phyloP scores from a whole-genome alignment of 371 early-diverging fungal species.

The Batkoa obscura region DNA sequence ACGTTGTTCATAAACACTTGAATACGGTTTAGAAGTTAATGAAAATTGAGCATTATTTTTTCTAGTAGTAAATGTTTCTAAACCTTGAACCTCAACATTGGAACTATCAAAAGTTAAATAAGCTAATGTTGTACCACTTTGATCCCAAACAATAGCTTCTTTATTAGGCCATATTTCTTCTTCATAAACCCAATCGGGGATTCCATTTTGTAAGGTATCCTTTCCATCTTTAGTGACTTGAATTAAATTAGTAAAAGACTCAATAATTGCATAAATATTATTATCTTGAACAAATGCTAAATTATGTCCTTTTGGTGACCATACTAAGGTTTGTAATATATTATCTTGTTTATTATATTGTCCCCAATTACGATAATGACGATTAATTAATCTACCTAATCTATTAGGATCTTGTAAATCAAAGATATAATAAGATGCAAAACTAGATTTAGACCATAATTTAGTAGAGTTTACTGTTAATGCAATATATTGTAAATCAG shows the following conservation, averaged over 20 bases:
- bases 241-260: background rate
- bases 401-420: background rate
- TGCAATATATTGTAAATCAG: background rate
- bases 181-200: background rate
- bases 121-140: background rate
- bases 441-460: background rate
- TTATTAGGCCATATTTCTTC: background rate
- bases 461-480: background rate
- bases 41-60: background rate
- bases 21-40: background rate
- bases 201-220: background rate
- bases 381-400: background rate
- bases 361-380: background rate
- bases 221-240: background rate
- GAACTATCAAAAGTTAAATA: background rate
- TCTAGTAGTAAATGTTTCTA: background rate
- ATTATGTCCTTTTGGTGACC: background rate
- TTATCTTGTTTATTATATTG: background rate
- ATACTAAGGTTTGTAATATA: background rate
- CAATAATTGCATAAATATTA: background rate
- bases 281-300: background rate
- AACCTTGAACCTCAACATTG: background rate
- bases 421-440: background rate
- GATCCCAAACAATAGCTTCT: background rate
- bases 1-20: background rate